Evolutionary conservation across 345 rosid genomes (phyloP).

Genomic region (Brassica rapa): DNA sequence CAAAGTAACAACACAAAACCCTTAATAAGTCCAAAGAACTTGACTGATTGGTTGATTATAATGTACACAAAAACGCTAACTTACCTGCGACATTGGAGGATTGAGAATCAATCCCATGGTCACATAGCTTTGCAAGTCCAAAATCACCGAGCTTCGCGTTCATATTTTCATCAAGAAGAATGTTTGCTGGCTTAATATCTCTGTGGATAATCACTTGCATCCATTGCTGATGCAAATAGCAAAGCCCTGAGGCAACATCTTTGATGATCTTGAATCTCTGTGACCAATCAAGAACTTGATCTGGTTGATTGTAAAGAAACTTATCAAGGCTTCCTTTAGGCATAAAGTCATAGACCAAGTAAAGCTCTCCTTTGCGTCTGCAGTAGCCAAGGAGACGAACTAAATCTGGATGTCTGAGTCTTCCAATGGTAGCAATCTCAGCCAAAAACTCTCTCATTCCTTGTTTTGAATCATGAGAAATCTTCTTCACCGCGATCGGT

Average conservation of each 20-base stretch:
- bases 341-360: conserved; percentile 66
- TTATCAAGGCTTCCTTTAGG: conserved; percentile 72
- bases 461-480: conserved; percentile 54
- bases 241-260: conserved; percentile 66
- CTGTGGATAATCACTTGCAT: conserved; percentile 73
- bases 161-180: conserved; percentile 67
- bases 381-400: conserved; percentile 85
- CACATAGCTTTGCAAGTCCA: conserved; percentile 74
- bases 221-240: conserved; percentile 47
- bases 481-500: conserved; percentile 69
- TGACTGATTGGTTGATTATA: not conserved
- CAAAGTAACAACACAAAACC: conserved; percentile 11
- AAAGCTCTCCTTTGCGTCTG: conserved; percentile 57
- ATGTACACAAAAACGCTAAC: not conserved
- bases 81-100: conserved; percentile 50
- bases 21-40: not conserved
- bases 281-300: conserved; percentile 56
- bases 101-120: conserved; percentile 59
- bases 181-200: conserved; percentile 78
- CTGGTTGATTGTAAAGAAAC: conserved; percentile 37
- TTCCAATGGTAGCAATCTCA: conserved; percentile 70
- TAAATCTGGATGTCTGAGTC: conserved; percentile 65
- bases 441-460: conserved; percentile 82
- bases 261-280: conserved; percentile 63
- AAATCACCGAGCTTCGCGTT: conserved; percentile 72